Conservation (phyloP, 2,329 filamentous ascomycete genomes). For the Fusarium coffeatum region DNA sequence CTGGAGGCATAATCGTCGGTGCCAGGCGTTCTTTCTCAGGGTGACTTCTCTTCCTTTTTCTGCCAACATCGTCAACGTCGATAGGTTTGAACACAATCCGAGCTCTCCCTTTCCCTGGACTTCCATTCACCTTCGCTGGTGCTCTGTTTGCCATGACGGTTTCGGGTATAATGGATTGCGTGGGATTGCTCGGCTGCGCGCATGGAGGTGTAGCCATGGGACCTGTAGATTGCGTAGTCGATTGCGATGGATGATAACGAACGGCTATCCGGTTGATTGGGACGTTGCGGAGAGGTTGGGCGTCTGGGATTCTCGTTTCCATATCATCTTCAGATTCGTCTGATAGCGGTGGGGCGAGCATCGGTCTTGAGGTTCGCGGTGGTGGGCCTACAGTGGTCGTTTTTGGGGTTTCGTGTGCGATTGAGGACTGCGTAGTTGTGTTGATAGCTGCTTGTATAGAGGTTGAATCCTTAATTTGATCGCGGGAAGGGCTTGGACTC, state of each 20-base stretch:
- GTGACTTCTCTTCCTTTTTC: slow-evolving; percentile 24
- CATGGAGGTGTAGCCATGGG: slow-evolving; percentile 49
- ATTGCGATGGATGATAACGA: slow-evolving; percentile 25
- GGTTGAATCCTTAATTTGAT: background rate
- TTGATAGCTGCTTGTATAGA: background rate
- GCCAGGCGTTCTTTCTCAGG: slow-evolving; percentile 37
- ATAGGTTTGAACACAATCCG: slow-evolving; percentile 45
- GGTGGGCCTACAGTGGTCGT: slow-evolving; percentile 14
- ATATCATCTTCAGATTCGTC: slow-evolving; percentile 51
- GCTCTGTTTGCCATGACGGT: slow-evolving; percentile 23
- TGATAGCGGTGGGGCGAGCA: slow-evolving; percentile 25
- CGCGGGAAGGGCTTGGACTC: slow-evolving; percentile 33
- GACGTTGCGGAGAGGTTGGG: slow-evolving; percentile 28
- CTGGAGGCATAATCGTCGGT: slow-evolving; percentile 40
- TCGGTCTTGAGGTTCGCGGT: slow-evolving; percentile 20
- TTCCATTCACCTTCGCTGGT: background rate
- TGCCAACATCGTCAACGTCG: slow-evolving; percentile 30
- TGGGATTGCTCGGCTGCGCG: slow-evolving; percentile 47
- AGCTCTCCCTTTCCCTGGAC: slow-evolving; percentile 26
- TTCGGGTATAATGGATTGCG: slow-evolving; percentile 36
- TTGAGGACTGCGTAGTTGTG: slow-evolving; percentile 33
- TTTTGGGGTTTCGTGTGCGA: slow-evolving; percentile 45
- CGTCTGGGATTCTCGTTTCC: slow-evolving; percentile 52
- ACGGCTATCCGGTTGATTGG: slow-evolving; percentile 46
- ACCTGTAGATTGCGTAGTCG: slow-evolving; percentile 31